phyloP scores from a whole-genome alignment of 441 rosid genomes.

The Croton setiger region DNA sequence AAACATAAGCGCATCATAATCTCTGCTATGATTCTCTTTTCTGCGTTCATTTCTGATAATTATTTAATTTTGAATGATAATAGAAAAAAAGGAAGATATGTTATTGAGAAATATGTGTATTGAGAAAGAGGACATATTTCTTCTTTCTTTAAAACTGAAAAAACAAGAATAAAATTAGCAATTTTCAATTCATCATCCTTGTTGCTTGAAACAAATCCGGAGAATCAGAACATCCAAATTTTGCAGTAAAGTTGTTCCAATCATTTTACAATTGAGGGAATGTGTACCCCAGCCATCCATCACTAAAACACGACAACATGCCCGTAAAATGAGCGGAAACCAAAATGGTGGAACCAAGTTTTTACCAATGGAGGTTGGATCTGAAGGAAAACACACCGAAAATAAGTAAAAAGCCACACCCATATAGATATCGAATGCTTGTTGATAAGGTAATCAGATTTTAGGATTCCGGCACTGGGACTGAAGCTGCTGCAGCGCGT shows the following conservation, averaged over 20 bases:
- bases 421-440: background rate
- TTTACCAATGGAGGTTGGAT: slow-evolving; percentile 24
- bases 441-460: slow-evolving; percentile 26
- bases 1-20: no score
- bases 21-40: background rate
- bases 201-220: background rate
- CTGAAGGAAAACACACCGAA: slow-evolving; percentile 29
- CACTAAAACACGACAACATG: slow-evolving; percentile 31
- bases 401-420: slow-evolving; percentile 25
- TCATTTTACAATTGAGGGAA: slow-evolving; percentile 29
- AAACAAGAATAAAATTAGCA: background rate
- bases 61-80: no score
- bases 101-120: background rate
- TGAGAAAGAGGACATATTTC: background rate
- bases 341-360: slow-evolving; percentile 10
- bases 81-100: no score
- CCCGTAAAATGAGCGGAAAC: slow-evolving; percentile 12
- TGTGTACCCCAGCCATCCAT: slow-evolving; percentile 18
- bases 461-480: slow-evolving; percentile 39
- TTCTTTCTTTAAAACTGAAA: background rate
- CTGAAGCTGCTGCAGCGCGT: slow-evolving; percentile 59
- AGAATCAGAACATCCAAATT: slow-evolving; percentile 6
- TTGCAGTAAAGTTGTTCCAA: slow-evolving; percentile 9
- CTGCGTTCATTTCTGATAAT: background rate
- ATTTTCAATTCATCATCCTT: background rate